Conservation (phyloP, 345 rosid genomes). For the Hevea brasiliensis region DNA sequence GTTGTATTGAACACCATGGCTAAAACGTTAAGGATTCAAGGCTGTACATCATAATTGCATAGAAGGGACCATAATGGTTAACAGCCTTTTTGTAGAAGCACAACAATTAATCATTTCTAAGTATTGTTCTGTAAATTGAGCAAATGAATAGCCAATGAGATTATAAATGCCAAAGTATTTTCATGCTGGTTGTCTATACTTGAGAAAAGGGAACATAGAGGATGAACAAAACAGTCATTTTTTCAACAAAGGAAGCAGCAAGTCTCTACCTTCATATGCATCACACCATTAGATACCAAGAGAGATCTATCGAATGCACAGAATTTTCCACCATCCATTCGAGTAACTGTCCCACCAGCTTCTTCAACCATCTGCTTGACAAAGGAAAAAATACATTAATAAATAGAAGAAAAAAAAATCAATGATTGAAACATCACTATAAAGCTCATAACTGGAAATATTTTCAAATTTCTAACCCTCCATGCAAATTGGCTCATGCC, state of each 20-base stretch:
- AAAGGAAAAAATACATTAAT: not conserved
- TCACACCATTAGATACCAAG: constrained; percentile 80
- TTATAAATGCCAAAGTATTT: not conserved
- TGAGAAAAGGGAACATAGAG: not conserved
- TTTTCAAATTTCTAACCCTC: not conserved
- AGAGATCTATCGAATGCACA: constrained; percentile 88
- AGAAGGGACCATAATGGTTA: not conserved
- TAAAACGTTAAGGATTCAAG: not conserved
- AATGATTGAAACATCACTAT: constrained; percentile 2
- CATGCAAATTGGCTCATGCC: not conserved
- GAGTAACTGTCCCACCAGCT: constrained; percentile 83
- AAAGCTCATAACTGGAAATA: not conserved
- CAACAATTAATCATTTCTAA: not conserved
- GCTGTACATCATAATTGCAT: not conserved
- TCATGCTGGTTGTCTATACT: not conserved
- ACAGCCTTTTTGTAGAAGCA: not conserved
- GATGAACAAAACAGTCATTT: not conserved
- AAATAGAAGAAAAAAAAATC: not conserved
- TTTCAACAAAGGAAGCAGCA: not conserved
- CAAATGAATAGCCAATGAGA: not conserved
- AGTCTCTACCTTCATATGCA: constrained; percentile 74
- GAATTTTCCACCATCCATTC: constrained; percentile 91
- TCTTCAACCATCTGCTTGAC: constrained; percentile 83
- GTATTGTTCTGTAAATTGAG: not conserved
- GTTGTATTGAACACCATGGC: too few relatives aligned